Base-by-base conservation (phyloP, 1,284 basidiomycete species). In the Cutaneotrichosporon spelunceum region DNA sequence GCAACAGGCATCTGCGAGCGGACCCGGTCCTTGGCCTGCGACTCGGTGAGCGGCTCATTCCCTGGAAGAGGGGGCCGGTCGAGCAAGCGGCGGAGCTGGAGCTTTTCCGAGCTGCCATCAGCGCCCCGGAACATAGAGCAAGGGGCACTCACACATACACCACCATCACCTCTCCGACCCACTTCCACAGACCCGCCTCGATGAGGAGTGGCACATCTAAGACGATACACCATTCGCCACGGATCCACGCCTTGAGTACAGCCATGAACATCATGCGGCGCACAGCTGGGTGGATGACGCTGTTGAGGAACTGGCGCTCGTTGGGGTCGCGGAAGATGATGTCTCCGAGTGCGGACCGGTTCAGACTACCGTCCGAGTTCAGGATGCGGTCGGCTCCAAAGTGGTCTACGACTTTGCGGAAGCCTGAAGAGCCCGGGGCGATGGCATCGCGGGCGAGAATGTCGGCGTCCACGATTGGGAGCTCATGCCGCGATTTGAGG, bases 121-220 rank as follows among this genome's bases (percentile, higher is more conserved):
- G 90, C 90, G 33, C 34, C 23, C 13, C 9, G 8, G 48, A n/a
- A 34, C 30, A 24, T 21, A 16, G n/a, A 33, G 55, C 7, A 27
- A 3, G 9, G 19, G 33, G 5, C 30, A 76, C 76, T 73, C 66
- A 79, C 76, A 80, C 71, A 60, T 91, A 96, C 2, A 97, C 93
- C 19, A 99, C 86, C 3, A 94, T 84, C 11, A 94, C 85, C 68
- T 85, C 84, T 2, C 88, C 93, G 59, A 94, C 90, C 82, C 85
- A 90, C 72, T 85, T 86, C 87, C 90, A 93, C 56, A 98, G 75
- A 1, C 88, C 88, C 1, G 91, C 88, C 77, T 99, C 95, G 61
- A 99, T 89, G 60, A 98, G 81, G 56, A 98, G 79, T n/a, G 95
- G 95, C 8, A 97, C 90, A 76, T 98, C 95, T 62, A 98, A 80